A percentile compares a stretch with the other conserved stretches of the same genome.
Evolutionary conservation across 495 filamentous ascomycete genomes (phyloP).

Genomic region (Margaritispora aquatica): DNA sequence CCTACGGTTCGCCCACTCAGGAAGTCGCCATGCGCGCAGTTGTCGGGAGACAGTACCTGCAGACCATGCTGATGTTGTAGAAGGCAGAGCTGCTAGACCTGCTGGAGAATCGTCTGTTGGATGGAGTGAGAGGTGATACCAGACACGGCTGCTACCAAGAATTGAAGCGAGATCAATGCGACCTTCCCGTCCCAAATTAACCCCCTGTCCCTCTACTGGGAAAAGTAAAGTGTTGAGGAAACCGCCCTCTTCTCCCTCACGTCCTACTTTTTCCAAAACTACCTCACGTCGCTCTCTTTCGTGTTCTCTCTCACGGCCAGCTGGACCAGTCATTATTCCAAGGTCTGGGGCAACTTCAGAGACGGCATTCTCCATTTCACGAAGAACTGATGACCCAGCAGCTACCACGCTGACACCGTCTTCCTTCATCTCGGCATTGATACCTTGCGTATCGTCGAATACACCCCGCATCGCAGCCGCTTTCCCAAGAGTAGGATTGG

Average conservation of each 20-base stretch:
- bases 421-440: conserved; percentile 94
- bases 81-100: conserved; percentile 53
- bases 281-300: conserved; percentile 75
- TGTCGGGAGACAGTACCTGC: conserved; percentile 88
- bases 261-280: conserved; percentile 77
- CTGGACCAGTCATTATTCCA: conserved; percentile 60
- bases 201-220: conserved; percentile 67
- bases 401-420: conserved; percentile 72
- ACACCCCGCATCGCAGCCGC: conserved; percentile 80
- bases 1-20: conserved; percentile 93
- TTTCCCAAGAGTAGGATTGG: conserved; percentile 71
- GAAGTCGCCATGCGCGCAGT: conserved; percentile 83
- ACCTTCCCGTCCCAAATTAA: conserved; percentile 64
- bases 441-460: conserved; percentile 86
- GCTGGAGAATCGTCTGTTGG: conserved; percentile 82
- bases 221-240: conserved; percentile 82
- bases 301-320: conserved; percentile 65
- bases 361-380: conserved; percentile 79
- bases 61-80: conserved; percentile 71
- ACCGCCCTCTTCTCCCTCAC: conserved; percentile 73
- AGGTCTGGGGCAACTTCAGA: conserved; percentile 75
- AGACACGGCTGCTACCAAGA: conserved; percentile 77
- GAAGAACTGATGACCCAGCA: conserved; percentile 68
- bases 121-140: conserved; percentile 91
- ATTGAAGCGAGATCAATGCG: conserved; percentile 65